Evolutionary conservation across 2,329 filamentous ascomycete genomes (phyloP), one percentile per base, ranked within the genome.

Genomic region (Neofusicoccum sp.): DNA sequence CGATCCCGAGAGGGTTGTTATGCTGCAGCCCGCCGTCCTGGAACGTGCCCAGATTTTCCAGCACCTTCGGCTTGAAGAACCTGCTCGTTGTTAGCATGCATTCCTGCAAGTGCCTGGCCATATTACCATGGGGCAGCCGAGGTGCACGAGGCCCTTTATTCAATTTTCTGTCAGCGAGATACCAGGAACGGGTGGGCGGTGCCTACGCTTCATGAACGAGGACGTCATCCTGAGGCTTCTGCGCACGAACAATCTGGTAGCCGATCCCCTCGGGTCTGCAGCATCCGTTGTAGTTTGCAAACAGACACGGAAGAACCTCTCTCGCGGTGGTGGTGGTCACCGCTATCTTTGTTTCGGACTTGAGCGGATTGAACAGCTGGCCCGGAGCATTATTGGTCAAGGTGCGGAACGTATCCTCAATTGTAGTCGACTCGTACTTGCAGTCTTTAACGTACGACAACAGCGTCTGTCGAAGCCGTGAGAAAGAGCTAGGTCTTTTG

Each of bases 221-320:
- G 6, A 70, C 56, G 52, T 72, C 67, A 59, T 71, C 36, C 41
- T 65, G 11, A 4, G 63, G 45, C 8, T 56, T 66, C 22, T 63
- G 49, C 47, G 70, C 69, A 22, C 69, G 68, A 14, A 70, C 50
- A 14, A 71, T 45, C 52, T 67, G 61, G 52, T 72, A 66, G 28
- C 67, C 61, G 9, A 56, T 54, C 14, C 60, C 43, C 11, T 45
- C 16, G n/a, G 64, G 58, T 11, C 67, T 48, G 6, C 49, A 45
- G 29, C 65, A 61, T 12, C 69, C 65, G 50, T 74, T 74, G 31
- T 75, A 74, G 56, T 74, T 74, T 0, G 71, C 65, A 34, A 75
- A 68, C n/a, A 75, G 45, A 64, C 64, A 70, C 12, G 67, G 64
- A 2, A 64, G 22, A 9, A 65, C 63, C 14, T 69, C 60, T n/a